Evolutionary conservation across 345 rosid genomes (phyloP).

Genomic region (Garcia nutans): DNA sequence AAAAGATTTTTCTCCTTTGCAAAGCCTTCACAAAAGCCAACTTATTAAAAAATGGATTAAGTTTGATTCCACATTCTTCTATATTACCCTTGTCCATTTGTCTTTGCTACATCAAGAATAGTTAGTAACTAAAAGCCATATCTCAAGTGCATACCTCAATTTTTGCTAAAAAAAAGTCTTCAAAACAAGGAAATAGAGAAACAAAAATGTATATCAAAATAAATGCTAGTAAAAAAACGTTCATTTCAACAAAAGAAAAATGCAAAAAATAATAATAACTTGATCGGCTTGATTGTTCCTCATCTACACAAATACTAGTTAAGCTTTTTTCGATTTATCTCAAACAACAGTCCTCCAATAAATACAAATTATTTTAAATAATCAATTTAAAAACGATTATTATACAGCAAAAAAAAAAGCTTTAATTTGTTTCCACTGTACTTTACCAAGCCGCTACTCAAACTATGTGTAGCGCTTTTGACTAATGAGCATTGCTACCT

Average conservation of each 20-base stretch:
- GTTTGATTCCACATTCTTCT: not conserved
- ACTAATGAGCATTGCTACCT: constrained; percentile 35
- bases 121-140: not conserved
- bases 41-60: not conserved
- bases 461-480: constrained; percentile 27
- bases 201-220: no score
- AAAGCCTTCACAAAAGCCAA: not conserved
- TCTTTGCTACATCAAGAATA: not conserved
- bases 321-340: no score
- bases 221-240: no score
- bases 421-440: constrained; percentile 18
- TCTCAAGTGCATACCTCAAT: not conserved
- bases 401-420: not conserved
- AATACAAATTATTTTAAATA: no score
- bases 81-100: not conserved
- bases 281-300: not conserved
- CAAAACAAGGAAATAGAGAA: no score
- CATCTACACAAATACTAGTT: not conserved
- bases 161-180: not conserved
- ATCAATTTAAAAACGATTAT: no score
- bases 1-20: no score
- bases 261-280: not conserved
- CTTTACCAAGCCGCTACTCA: constrained; percentile 67
- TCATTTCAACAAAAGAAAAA: no score
- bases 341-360: no score